phyloP scores from a whole-genome alignment of 1,284 basidiomycete species.

The Schizophyllum amplum region DNA sequence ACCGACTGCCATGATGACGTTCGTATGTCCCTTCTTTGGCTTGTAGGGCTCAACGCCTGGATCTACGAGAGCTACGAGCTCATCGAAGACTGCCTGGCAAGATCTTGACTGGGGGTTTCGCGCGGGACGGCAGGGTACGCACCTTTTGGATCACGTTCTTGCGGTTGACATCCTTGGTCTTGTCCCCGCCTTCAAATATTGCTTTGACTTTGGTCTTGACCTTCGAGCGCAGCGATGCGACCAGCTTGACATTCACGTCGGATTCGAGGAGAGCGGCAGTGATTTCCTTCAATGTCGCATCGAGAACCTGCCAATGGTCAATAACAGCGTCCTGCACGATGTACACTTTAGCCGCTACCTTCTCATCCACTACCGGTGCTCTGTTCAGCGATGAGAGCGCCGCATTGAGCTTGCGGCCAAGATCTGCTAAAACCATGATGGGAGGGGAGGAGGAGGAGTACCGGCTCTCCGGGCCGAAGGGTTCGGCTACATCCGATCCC shows the following conservation, averaged over 20 bases:
- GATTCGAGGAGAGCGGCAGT: constrained; percentile 91
- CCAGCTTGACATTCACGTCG: constrained; percentile 98
- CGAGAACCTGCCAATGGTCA: constrained; percentile 58
- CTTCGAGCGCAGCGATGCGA: constrained; percentile 79
- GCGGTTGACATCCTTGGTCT: constrained; percentile 73
- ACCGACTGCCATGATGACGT: constrained; percentile 97
- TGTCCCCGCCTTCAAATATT: constrained; percentile 66
- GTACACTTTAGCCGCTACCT: too few species aligned
- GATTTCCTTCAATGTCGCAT: constrained; percentile 91
- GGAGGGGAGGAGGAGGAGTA: constrained; percentile 9
- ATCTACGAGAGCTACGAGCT: constrained; percentile 92
- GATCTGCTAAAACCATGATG: constrained; percentile 92
- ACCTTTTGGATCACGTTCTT: constrained; percentile 90
- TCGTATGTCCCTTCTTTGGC: constrained; percentile 90
- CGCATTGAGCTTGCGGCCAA: constrained; percentile 90
- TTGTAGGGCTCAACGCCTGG: constrained; percentile 93
- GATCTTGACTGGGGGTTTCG: constrained; percentile 4
- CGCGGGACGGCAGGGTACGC: constrained; percentile 9
- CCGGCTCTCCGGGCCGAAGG: background rate
- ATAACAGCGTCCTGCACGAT: constrained; percentile 10
- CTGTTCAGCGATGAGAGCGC: constrained; percentile 89
- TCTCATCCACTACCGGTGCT: constrained; percentile 83
- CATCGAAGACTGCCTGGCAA: constrained; percentile 87
- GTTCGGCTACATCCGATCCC: background rate
- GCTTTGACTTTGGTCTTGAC: constrained; percentile 85